Conservation (phyloP, 352 stramenopile genomes). For the Phytophthora tentaculata region DNA sequence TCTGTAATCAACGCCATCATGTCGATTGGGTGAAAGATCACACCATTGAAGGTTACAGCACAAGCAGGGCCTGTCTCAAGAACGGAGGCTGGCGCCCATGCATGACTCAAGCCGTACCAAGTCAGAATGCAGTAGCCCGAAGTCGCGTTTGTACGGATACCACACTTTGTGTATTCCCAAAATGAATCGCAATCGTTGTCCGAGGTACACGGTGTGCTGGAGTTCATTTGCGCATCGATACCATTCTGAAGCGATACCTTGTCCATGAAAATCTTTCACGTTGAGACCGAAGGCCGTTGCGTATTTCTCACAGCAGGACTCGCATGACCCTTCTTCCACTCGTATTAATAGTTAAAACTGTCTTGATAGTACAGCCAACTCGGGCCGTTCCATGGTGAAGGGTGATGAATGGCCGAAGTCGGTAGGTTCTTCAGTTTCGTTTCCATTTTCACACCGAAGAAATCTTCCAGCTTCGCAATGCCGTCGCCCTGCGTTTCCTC, state of each 20-base stretch:
- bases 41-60: conserved; percentile 36
- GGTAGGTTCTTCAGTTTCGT: conserved; percentile 28
- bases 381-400: conserved; percentile 13
- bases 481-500: background rate
- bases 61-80: conserved; percentile 41
- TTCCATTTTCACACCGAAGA: too few species aligned
- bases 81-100: conserved; percentile 34
- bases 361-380: conserved; percentile 60
- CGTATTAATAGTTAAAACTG: conserved; percentile 64
- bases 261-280: conserved; percentile 38
- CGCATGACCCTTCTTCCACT: conserved; percentile 29
- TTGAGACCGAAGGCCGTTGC: too few species aligned
- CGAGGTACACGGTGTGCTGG: too few species aligned
- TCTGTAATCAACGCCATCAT: conserved; percentile 43
- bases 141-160: conserved; percentile 19
- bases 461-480: conserved; percentile 14
- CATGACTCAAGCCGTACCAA: conserved; percentile 44
- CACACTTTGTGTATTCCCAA: conserved; percentile 33
- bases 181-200: conserved; percentile 26
- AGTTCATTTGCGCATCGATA: conserved; percentile 22
- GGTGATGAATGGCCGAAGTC: background rate
- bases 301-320: conserved; percentile 52
- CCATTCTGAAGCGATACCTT: conserved; percentile 36
- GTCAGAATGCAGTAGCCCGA: conserved; percentile 35
- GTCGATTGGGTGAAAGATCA: conserved; percentile 46